A percentile compares a stretch with the other conserved stretches of the same genome.
These are phyloP conservation scores for Umbelopsis sp. DNA, from an alignment of 192 early-diverging fungal genomes.

Conservation along the genomic window DNA sequence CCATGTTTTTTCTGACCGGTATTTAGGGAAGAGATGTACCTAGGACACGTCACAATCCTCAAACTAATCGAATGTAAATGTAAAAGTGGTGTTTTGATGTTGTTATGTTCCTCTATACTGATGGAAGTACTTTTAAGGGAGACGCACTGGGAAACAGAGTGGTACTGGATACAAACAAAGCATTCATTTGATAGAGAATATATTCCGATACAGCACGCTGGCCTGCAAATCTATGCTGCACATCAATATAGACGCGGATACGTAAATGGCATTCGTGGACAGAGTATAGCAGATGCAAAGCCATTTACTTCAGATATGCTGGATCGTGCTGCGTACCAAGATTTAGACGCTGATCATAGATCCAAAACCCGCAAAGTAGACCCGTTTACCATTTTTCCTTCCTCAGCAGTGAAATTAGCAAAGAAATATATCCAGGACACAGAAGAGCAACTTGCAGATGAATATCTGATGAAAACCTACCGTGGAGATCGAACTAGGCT, in stretches of 20 bases:
- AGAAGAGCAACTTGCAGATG: slow-evolving; percentile 45
- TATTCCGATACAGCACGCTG: slow-evolving; percentile 38
- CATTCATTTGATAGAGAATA: slow-evolving; percentile 38
- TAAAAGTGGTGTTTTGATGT: too few species aligned
- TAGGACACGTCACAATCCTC: slow-evolving; percentile 42
- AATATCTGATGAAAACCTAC: slow-evolving; percentile 43
- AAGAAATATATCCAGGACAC: slow-evolving; percentile 43
- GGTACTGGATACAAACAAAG: slow-evolving; percentile 43
- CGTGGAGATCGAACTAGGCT: slow-evolving; percentile 47
- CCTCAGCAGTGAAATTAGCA: slow-evolving; percentile 49
- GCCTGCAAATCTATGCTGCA: slow-evolving; percentile 53
- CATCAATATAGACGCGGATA: slow-evolving; percentile 54
- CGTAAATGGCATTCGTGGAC: slow-evolving; percentile 49
- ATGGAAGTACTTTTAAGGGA: slow-evolving; percentile 21
- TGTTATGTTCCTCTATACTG: neutral
- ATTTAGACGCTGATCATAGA: slow-evolving; percentile 12
- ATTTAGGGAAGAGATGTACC: slow-evolving; percentile 48
- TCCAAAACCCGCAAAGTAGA: slow-evolving; percentile 44
- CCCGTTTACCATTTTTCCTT: slow-evolving; percentile 50
- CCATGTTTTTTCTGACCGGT: neutral
- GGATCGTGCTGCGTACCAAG: slow-evolving; percentile 34
- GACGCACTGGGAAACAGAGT: slow-evolving; percentile 49
- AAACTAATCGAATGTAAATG: slow-evolving; percentile 42
- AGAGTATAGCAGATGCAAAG: slow-evolving; percentile 41
- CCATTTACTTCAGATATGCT: slow-evolving; percentile 41